Conservation (phyloP, 768 basidiomycete genomes). For the Phaffia australis region DNA sequence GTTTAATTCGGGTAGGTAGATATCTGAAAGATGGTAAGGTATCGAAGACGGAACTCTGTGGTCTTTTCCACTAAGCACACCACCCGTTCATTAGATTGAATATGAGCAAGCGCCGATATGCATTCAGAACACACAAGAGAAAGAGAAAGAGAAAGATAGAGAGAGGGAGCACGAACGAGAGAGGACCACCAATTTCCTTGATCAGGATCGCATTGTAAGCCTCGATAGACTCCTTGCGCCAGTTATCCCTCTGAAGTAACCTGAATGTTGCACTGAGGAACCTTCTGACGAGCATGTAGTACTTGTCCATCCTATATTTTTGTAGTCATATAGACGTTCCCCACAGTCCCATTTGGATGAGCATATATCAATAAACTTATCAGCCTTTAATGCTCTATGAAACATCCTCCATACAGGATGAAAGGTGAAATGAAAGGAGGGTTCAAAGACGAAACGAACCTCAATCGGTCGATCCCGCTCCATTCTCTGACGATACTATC, state of each 20-base stretch:
- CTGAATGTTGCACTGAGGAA: constrained; percentile 79
- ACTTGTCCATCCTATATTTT: constrained; percentile 76
- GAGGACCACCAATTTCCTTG: constrained; percentile 56
- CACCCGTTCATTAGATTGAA: background rate
- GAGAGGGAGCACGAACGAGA: constrained; percentile 51
- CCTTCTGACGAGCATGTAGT: constrained; percentile 83
- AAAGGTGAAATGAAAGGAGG: background rate
- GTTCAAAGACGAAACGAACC: constrained; percentile 45
- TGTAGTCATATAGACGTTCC: too few species aligned
- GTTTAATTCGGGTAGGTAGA: constrained; percentile 82
- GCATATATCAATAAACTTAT: background rate
- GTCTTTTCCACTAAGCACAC: constrained; percentile 44
- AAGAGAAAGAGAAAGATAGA: background rate
- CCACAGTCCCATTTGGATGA: too few species aligned
- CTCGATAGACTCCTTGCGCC: constrained; percentile 50
- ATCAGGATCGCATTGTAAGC: constrained; percentile 60
- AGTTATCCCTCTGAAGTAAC: constrained; percentile 58
- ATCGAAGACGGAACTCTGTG: constrained; percentile 64
- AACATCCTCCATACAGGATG: background rate
- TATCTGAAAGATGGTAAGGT: constrained; percentile 74
- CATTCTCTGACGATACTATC: constrained; percentile 79
- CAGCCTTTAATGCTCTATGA: background rate
- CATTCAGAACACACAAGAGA: constrained; percentile 19
- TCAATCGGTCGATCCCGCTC: constrained; percentile 77
- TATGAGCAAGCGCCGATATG: background rate